Base-by-base conservation (phyloP, 257 asterid species). In the Plantago elongata region DNA sequence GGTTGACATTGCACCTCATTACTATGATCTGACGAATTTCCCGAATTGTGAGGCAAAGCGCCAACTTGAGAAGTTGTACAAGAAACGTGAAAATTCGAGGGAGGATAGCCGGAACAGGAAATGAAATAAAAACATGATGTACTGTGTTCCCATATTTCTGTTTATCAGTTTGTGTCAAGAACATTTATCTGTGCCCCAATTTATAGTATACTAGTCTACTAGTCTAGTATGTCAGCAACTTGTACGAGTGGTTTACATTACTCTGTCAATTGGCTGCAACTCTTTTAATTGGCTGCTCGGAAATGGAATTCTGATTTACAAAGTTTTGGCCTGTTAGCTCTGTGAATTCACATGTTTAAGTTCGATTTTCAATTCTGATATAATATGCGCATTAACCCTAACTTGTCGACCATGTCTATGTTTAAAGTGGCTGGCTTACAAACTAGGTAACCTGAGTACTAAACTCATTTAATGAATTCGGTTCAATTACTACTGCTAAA, bases 31-130 rank as follows among this genome's bases (percentile, higher is more conserved):
- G 13, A 61, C 81, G 0, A 88, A 92, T 74, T 92, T 92, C 77
- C 97, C 97, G 9, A 84, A 83, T 61, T 92, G 98, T 9, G 97
- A 89, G 79, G 98, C 98, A 3, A 88, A 86, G 75, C 85, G 90
- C 0, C 84, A 81, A 27, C 82, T 92, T 12, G 95, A 92, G 78
- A 85, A 80, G 50, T 64, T 92, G 51, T 86, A 84, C 62, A 86
- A 84, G 84, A 86, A 84, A 55, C 77, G 90, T 65, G 95, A 91
- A 81, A 80, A 45, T 13, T 80, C 77, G 11, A 76, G 67, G 62
- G 96, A 79, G 13, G 91, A 80, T 55, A 77, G 76, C 80, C 79
- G 75, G 69, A 82, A 61, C 69, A 81, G 72, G 69, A 83, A 74
- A 75, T 87, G 84, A 84, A 11, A 63, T 6, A 40, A 15, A 9